Conservation (phyloP, 2,329 filamentous ascomycete species). For the Stachybotrys chartarum region DNA sequence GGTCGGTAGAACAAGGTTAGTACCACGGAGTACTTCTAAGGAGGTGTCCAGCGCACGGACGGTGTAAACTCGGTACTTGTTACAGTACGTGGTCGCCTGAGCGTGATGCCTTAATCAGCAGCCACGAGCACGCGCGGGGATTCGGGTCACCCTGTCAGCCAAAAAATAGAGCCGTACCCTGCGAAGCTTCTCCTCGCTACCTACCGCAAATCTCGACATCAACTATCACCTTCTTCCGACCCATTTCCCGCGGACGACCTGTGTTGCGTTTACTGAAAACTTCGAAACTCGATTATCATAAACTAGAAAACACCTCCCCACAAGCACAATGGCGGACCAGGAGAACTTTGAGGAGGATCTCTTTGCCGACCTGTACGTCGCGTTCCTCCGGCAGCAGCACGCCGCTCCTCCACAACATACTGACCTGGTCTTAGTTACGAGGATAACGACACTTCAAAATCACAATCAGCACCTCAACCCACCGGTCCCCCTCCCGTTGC, state of each 20-base stretch:
- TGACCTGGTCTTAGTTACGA: conserved; percentile 49
- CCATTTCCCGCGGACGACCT: too few relatives aligned
- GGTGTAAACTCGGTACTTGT: too few relatives aligned
- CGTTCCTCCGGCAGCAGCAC: not conserved
- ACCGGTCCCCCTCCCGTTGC: conserved; percentile 17
- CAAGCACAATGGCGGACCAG: conserved; percentile 61
- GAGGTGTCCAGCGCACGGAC: too few relatives aligned
- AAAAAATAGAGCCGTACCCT: not conserved
- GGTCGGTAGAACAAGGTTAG: too few relatives aligned
- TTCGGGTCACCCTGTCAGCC: not conserved
- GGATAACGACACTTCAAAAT: conserved; percentile 47
- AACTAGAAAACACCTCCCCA: not conserved
- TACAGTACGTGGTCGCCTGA: too few relatives aligned
- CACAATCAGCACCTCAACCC: conserved; percentile 23
- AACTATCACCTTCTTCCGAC: too few relatives aligned
- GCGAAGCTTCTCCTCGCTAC: not conserved
- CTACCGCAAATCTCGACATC: not conserved
- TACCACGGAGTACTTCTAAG: too few relatives aligned
- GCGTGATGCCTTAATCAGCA: not conserved
- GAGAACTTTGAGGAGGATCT: conserved; percentile 89
- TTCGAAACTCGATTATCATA: too few relatives aligned
- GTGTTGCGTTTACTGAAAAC: too few relatives aligned
- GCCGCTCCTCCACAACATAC: too few relatives aligned
- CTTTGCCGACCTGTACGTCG: conserved; percentile 82
- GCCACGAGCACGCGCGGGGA: not conserved